Evolutionary conservation across 2,329 filamentous ascomycete genomes (phyloP), one percentile per base, ranked within the genome.

Genomic region (Botrytis galanthina): DNA sequence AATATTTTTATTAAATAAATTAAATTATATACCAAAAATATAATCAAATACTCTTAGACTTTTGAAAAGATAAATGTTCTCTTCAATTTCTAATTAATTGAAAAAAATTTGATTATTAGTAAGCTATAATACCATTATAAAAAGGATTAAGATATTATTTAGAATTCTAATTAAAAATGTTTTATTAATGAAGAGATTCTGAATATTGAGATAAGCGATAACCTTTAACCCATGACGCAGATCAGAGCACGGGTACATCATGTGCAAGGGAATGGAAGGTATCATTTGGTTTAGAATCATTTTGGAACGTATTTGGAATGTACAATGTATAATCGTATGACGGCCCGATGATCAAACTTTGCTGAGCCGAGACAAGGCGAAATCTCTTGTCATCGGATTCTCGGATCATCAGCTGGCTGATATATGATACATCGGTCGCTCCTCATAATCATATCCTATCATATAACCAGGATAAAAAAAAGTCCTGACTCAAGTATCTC

Each of bases 151-250:
- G 35, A 37, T 37, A 37, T 37, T 37, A 37, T 37, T 37, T 37
- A 37, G 35, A 37, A 37, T 37, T 37, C 35, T 37, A 37, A 37
- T 37, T 37, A 37, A 37, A 37, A 37, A 37, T 8, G 35, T 37
- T 37, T 37, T 37, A 37, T 37, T 6, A 6, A 37, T 37, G 4
- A 37, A 37, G 35, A 37, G 35, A 37, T 37, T 37, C 35, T 37
- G 35, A 37, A 37, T 37, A 37, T 37, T 37, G 35, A 37, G 35
- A 37, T 37, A 37, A 37, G n/a, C 51, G n/a, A 57, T 57, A 57
- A 57, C 51, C 51, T 57, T 57, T 54, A 66, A 71, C 35, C 60
- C 44, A 66, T 39, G 60, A 20, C 37, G 61, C 46, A 71, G 70
- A 67, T 71, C 70, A 9, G 3, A 37, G 14, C 70, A 59, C 20